Base-by-base conservation (phyloP, 768 basidiomycete species). In the Boletus speciosus region DNA sequence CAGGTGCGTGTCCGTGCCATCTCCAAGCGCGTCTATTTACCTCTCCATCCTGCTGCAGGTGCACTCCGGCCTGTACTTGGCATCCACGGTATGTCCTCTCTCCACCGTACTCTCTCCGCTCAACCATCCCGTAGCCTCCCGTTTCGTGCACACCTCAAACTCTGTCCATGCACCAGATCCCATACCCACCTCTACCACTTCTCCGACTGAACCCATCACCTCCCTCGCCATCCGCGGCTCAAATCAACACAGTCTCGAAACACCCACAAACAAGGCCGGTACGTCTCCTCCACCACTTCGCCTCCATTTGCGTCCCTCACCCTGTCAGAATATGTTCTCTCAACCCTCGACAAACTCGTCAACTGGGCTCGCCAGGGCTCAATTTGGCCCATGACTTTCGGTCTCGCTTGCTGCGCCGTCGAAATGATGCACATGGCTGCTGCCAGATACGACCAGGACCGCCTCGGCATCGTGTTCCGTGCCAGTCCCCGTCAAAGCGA, bases 341-440 rank as follows among this genome's bases (percentile, higher is more conserved):
- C 95, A 1, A 96, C 94, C 0, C 74, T 97, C 51, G 97, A 99
- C 78, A 98, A 98, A 74, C 80, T 98, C 16, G 87, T 88, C 64
- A 98, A 98, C 71, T 98, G 97, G 97, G 96, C 88, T 9, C 78
- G 95, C 50, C 96, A 98, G 74, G 88, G 96, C 54, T 96, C 93
- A 38, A 96, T 98, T 85, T 98, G 97, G 97, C 97, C 97, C 10
- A 98, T 98, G 95, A 98, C 95, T 47, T 95, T 90, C 71, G 93
- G 96, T 75, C 83, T 99, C 48, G 97, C 97, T 5, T 99, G 97
- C 72, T 99, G 97, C 72, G 97, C 97, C 23, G 97, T 99, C 32
- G 97, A 99, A 76, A 92, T 93, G 90, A 98, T 97, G 95, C 97
- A 99, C 77, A 96, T 98, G 94, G 97, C 97, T 47, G 95, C 97